Evolutionary conservation across 345 rosid genomes (phyloP).

Genomic region (Salix exigua): DNA sequence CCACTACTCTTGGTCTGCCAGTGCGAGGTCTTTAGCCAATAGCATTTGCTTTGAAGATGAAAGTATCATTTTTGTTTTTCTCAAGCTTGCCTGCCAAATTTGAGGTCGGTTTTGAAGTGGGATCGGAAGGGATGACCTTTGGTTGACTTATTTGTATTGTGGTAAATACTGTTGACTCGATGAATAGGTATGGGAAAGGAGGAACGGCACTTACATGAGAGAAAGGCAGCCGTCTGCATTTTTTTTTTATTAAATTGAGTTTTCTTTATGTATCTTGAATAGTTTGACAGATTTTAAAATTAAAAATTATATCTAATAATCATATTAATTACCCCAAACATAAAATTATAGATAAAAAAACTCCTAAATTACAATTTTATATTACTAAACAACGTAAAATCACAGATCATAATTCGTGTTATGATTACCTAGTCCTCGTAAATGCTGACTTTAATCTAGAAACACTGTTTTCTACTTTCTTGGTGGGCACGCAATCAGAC

Average conservation of each 20-base stretch:
- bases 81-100: background rate
- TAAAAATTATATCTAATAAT: too few relatives aligned
- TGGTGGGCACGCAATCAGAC: too few relatives aligned
- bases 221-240: background rate
- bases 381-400: too few relatives aligned
- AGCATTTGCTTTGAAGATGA: background rate
- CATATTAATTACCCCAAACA: too few relatives aligned
- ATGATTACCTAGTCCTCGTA: background rate
- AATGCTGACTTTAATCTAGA: background rate
- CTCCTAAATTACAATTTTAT: too few relatives aligned
- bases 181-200: background rate
- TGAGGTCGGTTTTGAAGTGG: constrained; percentile 2
- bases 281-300: too few relatives aligned
- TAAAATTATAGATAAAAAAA: too few relatives aligned
- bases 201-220: background rate
- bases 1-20: constrained; percentile 53
- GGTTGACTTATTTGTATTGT: constrained; percentile 16
- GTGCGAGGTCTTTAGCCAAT: constrained; percentile 10
- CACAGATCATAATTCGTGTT: too few relatives aligned
- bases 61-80: background rate
- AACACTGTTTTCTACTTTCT: too few relatives aligned
- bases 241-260: too few relatives aligned
- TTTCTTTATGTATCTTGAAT: too few relatives aligned
- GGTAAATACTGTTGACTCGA: constrained; percentile 19
- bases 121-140: constrained; percentile 11